These are phyloP conservation scores for Senna siamea DNA, from an alignment of 306 rosid species.

Conservation along the genomic window DNA sequence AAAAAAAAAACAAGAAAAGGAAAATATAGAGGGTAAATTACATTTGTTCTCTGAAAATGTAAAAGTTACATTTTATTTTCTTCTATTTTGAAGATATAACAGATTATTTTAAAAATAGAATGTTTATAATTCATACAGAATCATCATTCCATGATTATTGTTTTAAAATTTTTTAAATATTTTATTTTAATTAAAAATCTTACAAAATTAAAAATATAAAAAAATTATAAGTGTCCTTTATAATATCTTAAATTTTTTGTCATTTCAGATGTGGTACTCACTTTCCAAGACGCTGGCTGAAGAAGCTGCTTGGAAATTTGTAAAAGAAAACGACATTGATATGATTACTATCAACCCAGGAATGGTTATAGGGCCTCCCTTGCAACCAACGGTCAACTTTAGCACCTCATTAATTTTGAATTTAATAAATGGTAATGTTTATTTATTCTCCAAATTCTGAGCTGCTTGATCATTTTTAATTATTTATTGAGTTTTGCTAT, in stretches of 20 bases:
- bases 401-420: constrained; percentile 59
- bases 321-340: constrained; percentile 69
- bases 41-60: too few species aligned
- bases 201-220: too few species aligned
- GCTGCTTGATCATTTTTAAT: neutral
- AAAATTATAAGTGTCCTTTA: too few species aligned
- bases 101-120: too few species aligned
- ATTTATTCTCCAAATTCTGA: neutral
- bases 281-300: constrained; percentile 87
- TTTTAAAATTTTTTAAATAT: too few species aligned
- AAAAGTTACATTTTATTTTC: too few species aligned
- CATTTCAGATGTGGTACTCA: constrained; percentile 71
- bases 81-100: too few species aligned
- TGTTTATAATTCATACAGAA: too few species aligned
- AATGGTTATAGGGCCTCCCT: constrained; percentile 77
- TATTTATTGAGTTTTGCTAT: constrained; percentile 1
- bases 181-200: too few species aligned
- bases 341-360: constrained; percentile 74
- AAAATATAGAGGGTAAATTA: too few species aligned
- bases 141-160: too few species aligned
- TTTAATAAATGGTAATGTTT: constrained; percentile 61
- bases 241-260: neutral
- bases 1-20: too few species aligned
- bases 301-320: constrained; percentile 86
- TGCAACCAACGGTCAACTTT: constrained; percentile 83